These are phyloP conservation scores for Shiraia sp. DNA, from an alignment of 2,329 filamentous ascomycete genomes.

Conservation along the genomic window DNA sequence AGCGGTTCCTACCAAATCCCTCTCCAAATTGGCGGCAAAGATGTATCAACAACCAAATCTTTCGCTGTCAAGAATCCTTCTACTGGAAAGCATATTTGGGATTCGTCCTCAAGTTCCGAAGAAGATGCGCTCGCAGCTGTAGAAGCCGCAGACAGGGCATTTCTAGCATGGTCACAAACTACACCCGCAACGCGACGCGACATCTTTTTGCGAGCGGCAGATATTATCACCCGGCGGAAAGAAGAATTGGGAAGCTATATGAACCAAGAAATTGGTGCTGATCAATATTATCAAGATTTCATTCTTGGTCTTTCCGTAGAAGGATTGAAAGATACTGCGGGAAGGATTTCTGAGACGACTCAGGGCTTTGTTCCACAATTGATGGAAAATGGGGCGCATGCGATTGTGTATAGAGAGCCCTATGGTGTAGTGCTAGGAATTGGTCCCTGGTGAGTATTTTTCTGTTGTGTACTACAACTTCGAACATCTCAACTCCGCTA, in stretches of 20 bases:
- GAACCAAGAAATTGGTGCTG: conserved; percentile 60
- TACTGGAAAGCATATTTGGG: conserved; percentile 57
- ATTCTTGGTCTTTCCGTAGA: conserved; percentile 38
- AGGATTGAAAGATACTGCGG: conserved; percentile 51
- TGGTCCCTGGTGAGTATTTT: conserved; percentile 71
- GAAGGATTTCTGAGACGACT: conserved; percentile 50
- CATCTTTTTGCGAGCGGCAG: conserved; percentile 71
- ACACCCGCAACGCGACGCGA: conserved; percentile 65
- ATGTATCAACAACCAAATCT: conserved; percentile 52
- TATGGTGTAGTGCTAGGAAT: conserved; percentile 79
- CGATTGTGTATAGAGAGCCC: conserved; percentile 73
- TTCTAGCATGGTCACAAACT: conserved; percentile 69
- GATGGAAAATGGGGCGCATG: conserved; percentile 56
- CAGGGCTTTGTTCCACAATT: conserved; percentile 54
- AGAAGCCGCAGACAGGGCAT: conserved; percentile 67
- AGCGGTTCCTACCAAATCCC: conserved; percentile 42
- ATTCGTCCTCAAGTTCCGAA: conserved; percentile 61
- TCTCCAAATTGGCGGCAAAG: conserved; percentile 55
- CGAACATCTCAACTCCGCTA: neutral
- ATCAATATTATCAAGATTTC: conserved; percentile 39
- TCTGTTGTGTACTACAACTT: neutral
- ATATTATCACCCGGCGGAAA: conserved; percentile 62
- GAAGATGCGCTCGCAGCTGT: conserved; percentile 60
- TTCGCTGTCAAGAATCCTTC: conserved; percentile 63
- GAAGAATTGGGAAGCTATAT: conserved; percentile 66